Conservation (phyloP, 768 basidiomycete species). For the Phanerochaete carnosa region DNA sequence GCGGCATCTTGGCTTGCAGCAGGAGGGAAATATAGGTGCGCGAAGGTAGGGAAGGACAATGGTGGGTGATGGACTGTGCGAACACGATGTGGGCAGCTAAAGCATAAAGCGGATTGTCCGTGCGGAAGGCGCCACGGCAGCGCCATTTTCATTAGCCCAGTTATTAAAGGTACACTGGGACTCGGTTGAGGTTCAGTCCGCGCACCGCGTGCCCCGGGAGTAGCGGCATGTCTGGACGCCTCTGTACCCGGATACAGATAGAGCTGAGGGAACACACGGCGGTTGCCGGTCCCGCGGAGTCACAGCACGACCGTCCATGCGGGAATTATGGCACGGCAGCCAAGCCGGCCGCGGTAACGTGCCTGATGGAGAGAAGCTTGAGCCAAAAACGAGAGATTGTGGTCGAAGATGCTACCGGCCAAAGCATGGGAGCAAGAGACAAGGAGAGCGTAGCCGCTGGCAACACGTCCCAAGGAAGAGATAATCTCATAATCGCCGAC, state of each 20-base stretch:
- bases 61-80: conserved; percentile 2
- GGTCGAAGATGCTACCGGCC: neutral
- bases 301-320: conserved; percentile 7
- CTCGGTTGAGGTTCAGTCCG: conserved; percentile 7
- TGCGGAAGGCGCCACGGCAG: conserved; percentile 10
- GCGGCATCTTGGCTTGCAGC: conserved; percentile 5
- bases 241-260: conserved; percentile 8
- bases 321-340: neutral
- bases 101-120: conserved; percentile 2
- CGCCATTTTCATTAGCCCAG: conserved; percentile 8
- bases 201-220: conserved; percentile 13
- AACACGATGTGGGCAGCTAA: neutral
- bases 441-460: neutral
- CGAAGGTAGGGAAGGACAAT: neutral
- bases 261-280: conserved; percentile 3
- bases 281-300: conserved; percentile 11
- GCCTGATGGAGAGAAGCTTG: conserved; percentile 8
- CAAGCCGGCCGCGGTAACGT: neutral
- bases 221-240: neutral
- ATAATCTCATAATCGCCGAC: conserved; percentile 16
- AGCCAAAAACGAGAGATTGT: neutral
- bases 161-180: conserved; percentile 2
- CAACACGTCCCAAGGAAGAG: conserved; percentile 3
- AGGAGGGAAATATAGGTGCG: neutral
- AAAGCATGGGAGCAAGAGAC: neutral